Base-by-base conservation (phyloP, 2,329 filamentous ascomycete species). In the Colletotrichum endophyticum region DNA sequence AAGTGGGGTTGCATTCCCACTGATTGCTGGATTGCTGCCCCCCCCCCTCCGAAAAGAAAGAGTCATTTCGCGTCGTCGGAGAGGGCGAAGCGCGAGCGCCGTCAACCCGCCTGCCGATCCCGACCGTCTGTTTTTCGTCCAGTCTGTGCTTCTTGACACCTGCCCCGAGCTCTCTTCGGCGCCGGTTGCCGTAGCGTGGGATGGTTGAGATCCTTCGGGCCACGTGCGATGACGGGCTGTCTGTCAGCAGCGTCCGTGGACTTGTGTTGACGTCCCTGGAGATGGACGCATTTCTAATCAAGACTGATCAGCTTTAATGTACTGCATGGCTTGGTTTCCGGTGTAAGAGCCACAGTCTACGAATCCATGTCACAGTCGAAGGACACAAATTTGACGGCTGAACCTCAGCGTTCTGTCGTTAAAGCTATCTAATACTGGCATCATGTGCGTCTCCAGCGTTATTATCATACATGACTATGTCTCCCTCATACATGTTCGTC, bases 391-490 rank as follows among this genome's bases (percentile, higher is more conserved):
- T 12, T 13, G 57, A 61, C 28, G 27, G n/a, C 28, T 30, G 57
- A 61, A 61, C n/a, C n/a, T 53, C 28, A 32, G 57, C 2, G 19
- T 63, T 19, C 15, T 30, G 27, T 63, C 7, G 19, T 70, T 28
- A 44, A 9, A 70, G 39, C 57, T 73, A 73, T 73, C 63, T 76
- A 73, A 56, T 44, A n/a, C 32, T 30, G 62, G 69, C 15, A 16
- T 72, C 69, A 62, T 72, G 22, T 72, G 36, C 62, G 27, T 72
- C 56, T 59, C 70, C 64, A 49, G 27, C 56, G 57, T 64, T 30
- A 63, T 49, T 59, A 68, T 76, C 64, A 69, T 76, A 76, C 70
- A 64, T 76, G 63, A 56, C 56, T 15, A 30, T 19, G 3, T 49
- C 36, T 32, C 19, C 25, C 19, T 67, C 53, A 63, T 32, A 53